Evolutionary conservation across 1,139 yeast species (phyloP).

Genomic region (Magnusiomyces tetraspermus): DNA sequence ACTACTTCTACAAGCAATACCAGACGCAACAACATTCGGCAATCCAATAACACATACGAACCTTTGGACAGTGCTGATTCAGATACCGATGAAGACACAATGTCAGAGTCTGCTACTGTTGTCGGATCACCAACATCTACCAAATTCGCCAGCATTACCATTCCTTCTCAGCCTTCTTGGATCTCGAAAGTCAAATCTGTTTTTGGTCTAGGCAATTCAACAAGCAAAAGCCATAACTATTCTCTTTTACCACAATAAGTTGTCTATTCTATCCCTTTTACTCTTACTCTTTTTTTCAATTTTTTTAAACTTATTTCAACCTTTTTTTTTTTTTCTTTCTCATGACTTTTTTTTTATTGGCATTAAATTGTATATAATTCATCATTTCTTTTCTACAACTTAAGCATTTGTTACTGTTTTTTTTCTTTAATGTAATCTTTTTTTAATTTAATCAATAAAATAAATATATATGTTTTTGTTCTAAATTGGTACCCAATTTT

Average conservation of each 20-base stretch:
- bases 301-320: neutral
- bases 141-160: no score
- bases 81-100: neutral
- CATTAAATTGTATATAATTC: no score
- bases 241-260: constrained; percentile 3
- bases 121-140: neutral
- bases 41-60: neutral
- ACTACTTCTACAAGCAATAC: neutral
- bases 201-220: neutral
- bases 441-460: no score
- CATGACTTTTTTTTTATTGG: neutral
- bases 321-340: neutral
- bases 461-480: no score
- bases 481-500: no score
- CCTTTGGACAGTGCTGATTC: neutral
- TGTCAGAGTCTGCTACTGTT: neutral
- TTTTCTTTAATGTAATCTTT: no score
- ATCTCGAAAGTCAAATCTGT: neutral
- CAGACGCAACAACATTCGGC: neutral
- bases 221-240: neutral
- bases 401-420: no score
- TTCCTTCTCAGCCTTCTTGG: no score
- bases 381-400: no score
- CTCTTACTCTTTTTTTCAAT: neutral
- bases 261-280: neutral